phyloP scores from a whole-genome alignment of 768 basidiomycete species.

The Coprinopsis cinerea region DNA sequence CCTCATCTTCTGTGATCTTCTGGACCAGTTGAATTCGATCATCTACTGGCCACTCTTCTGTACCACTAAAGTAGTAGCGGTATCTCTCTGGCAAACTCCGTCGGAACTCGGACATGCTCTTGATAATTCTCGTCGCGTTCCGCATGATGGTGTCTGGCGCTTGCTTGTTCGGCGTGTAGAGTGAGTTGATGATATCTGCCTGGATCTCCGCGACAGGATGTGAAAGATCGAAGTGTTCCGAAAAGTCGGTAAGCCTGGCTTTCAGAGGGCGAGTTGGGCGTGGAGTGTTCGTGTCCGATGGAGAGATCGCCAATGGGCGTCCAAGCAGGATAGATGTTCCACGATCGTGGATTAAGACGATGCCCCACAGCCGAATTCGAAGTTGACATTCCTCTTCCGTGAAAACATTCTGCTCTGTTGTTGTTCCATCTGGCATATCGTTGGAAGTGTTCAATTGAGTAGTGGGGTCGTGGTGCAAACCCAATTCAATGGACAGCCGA shows the following conservation, averaged over 20 bases:
- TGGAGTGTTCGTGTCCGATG: slow-evolving; percentile 80
- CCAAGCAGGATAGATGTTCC: slow-evolving; percentile 86
- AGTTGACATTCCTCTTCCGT: slow-evolving; percentile 72
- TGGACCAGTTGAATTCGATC: slow-evolving; percentile 60
- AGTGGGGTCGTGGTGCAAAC: slow-evolving; percentile 81
- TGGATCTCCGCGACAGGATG: slow-evolving; percentile 78
- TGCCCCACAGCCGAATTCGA: slow-evolving; percentile 80
- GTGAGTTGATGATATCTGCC: slow-evolving; percentile 82
- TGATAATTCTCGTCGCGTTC: slow-evolving; percentile 74
- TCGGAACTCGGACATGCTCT: slow-evolving; percentile 67
- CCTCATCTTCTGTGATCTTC: slow-evolving; percentile 74
- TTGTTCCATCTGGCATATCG: slow-evolving; percentile 4
- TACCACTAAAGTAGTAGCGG: slow-evolving; percentile 71
- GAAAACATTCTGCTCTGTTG: slow-evolving; percentile 37
- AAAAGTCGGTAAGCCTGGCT: slow-evolving; percentile 42
- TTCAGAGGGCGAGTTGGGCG: slow-evolving; percentile 50
- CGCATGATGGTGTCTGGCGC: slow-evolving; percentile 65
- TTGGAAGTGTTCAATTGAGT: slow-evolving; percentile 44
- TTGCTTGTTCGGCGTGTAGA: slow-evolving; percentile 74
- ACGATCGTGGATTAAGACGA: slow-evolving; percentile 80
- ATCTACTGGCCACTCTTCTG: slow-evolving; percentile 67
- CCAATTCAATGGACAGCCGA: slow-evolving; percentile 75
- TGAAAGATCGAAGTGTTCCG: slow-evolving; percentile 75
- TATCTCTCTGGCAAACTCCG: slow-evolving; percentile 67
- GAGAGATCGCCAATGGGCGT: slow-evolving; percentile 76